These are phyloP conservation scores for Coemansia sp. DNA, from an alignment of 371 early-diverging fungal species.

Conservation along the genomic window DNA sequence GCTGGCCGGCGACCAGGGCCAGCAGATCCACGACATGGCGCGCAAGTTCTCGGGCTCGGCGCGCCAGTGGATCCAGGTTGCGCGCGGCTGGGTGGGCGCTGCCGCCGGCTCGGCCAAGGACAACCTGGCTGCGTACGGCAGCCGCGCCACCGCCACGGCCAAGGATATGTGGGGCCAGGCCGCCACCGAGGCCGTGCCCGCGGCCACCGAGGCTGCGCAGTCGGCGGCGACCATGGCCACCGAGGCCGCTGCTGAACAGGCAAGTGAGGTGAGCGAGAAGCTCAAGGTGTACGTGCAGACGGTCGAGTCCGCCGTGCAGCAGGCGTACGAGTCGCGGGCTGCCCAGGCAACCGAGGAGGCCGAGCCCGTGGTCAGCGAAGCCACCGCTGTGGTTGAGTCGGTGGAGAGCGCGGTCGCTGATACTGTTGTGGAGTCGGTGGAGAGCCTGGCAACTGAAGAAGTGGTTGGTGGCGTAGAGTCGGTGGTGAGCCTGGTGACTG, in stretches of 20 bases:
- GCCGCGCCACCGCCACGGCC: conserved; percentile 21
- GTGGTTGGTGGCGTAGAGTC: not conserved
- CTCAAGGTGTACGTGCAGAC: conserved; percentile 2
- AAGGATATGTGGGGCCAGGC: conserved; percentile 16
- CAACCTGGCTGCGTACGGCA: conserved; percentile 16
- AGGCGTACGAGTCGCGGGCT: not conserved
- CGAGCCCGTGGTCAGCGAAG: conserved; percentile 1
- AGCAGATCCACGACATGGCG: conserved; percentile 25
- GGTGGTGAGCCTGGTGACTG: not conserved
- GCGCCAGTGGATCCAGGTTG: conserved; percentile 46
- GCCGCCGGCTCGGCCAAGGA: conserved; percentile 30
- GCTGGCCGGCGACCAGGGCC: not conserved
- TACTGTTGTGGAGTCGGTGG: not conserved
- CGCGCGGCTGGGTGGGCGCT: conserved; percentile 36
- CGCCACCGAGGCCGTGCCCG: not conserved
- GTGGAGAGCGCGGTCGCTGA: conserved; percentile 3
- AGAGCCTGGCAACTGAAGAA: not conserved
- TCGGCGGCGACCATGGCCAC: not conserved
- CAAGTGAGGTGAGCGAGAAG: not conserved
- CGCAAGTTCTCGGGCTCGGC: conserved; percentile 37
- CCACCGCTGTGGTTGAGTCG: not conserved
- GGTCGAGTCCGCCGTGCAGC: not conserved
- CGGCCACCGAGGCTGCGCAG: not conserved
- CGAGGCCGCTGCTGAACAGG: conserved; percentile 2
- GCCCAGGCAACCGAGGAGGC: not conserved